Evolutionary conservation across 164 flowering plant genomes (phyloP).

Genomic region (Nelumbo lutea): DNA sequence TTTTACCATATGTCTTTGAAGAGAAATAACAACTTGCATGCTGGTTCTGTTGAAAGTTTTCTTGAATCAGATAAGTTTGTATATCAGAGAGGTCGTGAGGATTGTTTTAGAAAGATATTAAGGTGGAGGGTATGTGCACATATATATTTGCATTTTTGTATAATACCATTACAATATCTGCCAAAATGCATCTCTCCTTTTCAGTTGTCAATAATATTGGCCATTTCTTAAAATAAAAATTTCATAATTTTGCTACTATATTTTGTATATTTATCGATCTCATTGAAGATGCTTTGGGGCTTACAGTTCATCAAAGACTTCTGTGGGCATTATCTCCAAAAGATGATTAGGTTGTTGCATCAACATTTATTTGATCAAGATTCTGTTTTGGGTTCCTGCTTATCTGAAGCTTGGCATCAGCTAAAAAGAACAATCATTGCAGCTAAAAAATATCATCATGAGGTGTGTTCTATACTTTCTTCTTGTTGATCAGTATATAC

Average conservation of each 20-base stretch:
- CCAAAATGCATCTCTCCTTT: too few relatives aligned
- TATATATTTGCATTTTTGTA: too few relatives aligned
- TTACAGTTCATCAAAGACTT: constrained; percentile 34
- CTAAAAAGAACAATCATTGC: constrained; percentile 26
- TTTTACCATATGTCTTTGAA: too few relatives aligned
- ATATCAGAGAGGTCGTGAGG: too few relatives aligned
- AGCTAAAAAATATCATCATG: constrained; percentile 47
- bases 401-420: constrained; percentile 29
- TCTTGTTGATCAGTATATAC: neutral
- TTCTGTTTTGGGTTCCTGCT: constrained; percentile 20
- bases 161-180: too few relatives aligned
- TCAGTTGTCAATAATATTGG: neutral
- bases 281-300: constrained; percentile 11
- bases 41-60: too few relatives aligned
- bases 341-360: constrained; percentile 19
- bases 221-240: neutral
- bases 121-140: too few relatives aligned
- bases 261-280: neutral
- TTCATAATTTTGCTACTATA: neutral
- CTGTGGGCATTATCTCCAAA: constrained; percentile 22
- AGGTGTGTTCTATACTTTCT: constrained; percentile 35
- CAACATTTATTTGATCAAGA: constrained; percentile 14
- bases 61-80: too few relatives aligned
- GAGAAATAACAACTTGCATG: too few relatives aligned
- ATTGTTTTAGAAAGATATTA: too few relatives aligned